Conservation (phyloP, 345 rosid genomes). For the Rhodamnia argentea region DNA sequence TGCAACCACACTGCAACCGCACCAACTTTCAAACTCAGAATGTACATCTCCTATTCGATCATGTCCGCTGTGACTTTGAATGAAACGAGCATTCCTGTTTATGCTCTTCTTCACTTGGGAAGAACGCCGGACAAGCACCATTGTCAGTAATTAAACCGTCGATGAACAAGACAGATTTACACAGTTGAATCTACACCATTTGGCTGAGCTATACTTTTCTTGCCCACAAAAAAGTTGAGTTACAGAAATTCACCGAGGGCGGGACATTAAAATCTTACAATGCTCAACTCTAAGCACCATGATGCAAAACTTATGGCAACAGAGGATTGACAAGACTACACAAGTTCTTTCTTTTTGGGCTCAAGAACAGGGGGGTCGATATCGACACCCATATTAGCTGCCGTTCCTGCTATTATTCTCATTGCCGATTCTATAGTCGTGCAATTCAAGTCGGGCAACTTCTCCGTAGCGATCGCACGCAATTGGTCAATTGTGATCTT, state of each 20-base stretch:
- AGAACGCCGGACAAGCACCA: background rate
- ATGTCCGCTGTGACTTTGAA: background rate
- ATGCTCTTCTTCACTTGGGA: background rate
- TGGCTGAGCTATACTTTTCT: background rate
- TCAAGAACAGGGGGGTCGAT: conserved; percentile 86
- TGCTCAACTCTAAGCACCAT: background rate
- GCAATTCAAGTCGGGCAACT: conserved; percentile 82
- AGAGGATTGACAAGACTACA: conserved; percentile 6
- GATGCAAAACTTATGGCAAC: background rate
- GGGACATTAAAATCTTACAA: background rate
- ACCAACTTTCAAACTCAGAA: background rate
- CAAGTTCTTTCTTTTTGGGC: conserved; percentile 45
- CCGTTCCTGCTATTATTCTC: conserved; percentile 91
- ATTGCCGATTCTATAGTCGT: conserved; percentile 69
- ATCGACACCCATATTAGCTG: conserved; percentile 89
- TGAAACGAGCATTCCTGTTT: background rate
- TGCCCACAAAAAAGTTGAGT: background rate
- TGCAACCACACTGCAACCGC: no score
- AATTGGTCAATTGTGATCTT: conserved; percentile 60
- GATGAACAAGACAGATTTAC: background rate
- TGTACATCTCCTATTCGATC: background rate
- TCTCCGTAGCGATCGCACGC: conserved; percentile 61
- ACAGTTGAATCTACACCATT: background rate
- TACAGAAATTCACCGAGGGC: background rate
- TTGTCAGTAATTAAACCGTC: background rate